Conservation (phyloP, 768 basidiomycete species). For the Auricularia cornea region DNA sequence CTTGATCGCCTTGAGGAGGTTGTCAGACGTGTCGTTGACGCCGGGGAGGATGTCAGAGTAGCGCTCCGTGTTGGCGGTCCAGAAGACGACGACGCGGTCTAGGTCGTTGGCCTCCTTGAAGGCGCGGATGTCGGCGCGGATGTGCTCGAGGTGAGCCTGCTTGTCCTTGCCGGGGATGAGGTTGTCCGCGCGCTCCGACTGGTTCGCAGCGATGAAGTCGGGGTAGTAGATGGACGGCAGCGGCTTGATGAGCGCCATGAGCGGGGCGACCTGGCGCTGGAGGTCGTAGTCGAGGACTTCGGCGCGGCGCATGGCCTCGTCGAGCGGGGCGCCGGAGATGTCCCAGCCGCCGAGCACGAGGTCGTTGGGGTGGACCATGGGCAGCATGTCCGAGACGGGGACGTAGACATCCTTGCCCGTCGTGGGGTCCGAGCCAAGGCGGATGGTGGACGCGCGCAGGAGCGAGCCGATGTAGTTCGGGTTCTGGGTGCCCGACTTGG, state of each 20-base stretch:
- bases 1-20: conserved; percentile 75
- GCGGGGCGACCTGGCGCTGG: conserved; percentile 86
- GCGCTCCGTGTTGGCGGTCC: conserved; percentile 98
- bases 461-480: conserved; percentile 98
- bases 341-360: conserved; percentile 98
- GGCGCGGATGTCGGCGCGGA: conserved; percentile 86
- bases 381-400: conserved; percentile 85
- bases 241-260: conserved; percentile 77
- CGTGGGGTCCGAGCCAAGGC: conserved; percentile 72
- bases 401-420: conserved; percentile 87
- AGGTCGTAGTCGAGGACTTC: conserved; percentile 94
- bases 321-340: conserved; percentile 77
- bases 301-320: conserved; percentile 89
- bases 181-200: conserved; percentile 93
- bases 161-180: conserved; percentile 80
- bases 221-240: conserved; percentile 96
- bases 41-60: conserved; percentile 93
- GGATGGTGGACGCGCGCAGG: conserved; percentile 90
- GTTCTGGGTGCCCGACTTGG: conserved; percentile 83
- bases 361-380: conserved; percentile 98
- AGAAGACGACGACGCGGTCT: conserved; percentile 89
- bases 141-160: conserved; percentile 81
- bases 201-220: conserved; percentile 96
- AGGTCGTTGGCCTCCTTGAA: conserved; percentile 81
- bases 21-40: conserved; percentile 89